Evolutionary conservation across 2,329 filamentous ascomycete genomes (phyloP), one percentile per base, ranked within the genome.

Genomic region (Phyllosticta citriasiana): DNA sequence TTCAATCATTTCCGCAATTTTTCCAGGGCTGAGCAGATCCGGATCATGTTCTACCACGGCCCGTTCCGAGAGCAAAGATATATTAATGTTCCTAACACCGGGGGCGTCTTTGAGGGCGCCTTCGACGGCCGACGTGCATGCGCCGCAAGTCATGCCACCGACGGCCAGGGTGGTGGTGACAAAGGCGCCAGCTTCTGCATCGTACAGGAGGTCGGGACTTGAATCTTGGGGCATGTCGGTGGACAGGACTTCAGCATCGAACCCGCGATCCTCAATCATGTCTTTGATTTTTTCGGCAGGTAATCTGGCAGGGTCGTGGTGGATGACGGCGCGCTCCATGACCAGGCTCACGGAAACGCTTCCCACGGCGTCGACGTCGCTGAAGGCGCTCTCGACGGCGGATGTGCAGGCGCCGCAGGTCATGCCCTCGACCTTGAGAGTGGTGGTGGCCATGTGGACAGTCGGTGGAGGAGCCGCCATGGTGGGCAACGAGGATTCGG

Each of bases 311-410:
- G 90, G 85, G 74, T 97, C 88, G 76, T 99, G 94, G 75, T 92
- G 88, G 40, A 97, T 81, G 52, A 97, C 92, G n/a, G 93, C 94
- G 63, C 93, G 86, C 74, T 96, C 92, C 85, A 97, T 96, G 61
- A 97, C 88, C 68, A 99, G 79, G 72, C 91, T 96, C 68, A 99
- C 88, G 9, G 91, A 95, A 63, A 97, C 91, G 67, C 82, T 91
- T 65, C 88, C 89, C 9, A 94, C 86, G 60, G 94, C 93, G 50
- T 88, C 80, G 4, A 96, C 82, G 66, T 83, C 84, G 69, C 90
- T 88, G 77, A 99, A 96, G 66, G 89, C 94, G 63, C 88, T 84
- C 80, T 97, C 93, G 67, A 99, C 88, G n/a, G 94, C 88, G 53
- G 92, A 95, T 27, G 93, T 97, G 73, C 94, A 99, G 67, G 93